phyloP scores from a whole-genome alignment of 2,329 filamentous ascomycete genomes.

The Monosporascus sp. region DNA sequence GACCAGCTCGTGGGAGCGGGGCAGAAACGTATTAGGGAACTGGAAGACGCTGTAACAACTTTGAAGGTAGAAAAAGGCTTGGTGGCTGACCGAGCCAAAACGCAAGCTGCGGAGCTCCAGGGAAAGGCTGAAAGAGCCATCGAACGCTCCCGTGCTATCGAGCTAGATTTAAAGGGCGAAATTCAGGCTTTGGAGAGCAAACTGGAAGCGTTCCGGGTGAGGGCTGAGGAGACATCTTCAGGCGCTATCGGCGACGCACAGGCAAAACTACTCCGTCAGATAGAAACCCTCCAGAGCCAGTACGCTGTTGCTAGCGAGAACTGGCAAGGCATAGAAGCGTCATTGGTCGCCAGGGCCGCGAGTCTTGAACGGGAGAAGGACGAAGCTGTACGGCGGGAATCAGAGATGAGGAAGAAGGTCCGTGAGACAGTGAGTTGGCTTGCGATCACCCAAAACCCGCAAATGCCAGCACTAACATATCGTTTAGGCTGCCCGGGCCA shows the following conservation, averaged over 20 bases:
- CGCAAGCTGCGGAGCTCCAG: conserved; percentile 66
- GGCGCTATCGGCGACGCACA: conserved; percentile 77
- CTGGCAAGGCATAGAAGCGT: conserved; percentile 94
- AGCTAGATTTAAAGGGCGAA: conserved; percentile 79
- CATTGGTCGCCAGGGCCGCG: conserved; percentile 70
- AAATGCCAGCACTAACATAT: conserved; percentile 20
- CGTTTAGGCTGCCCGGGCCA: conserved; percentile 53
- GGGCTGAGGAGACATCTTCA: conserved; percentile 85
- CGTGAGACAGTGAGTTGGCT: conserved; percentile 68
- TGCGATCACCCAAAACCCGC: not conserved
- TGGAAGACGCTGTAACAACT: conserved; percentile 56
- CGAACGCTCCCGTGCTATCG: conserved; percentile 62
- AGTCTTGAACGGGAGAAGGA: conserved; percentile 87
- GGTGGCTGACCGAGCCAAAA: conserved; percentile 58
- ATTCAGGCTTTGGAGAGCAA: conserved; percentile 76
- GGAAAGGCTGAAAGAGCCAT: conserved; percentile 69
- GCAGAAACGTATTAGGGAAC: conserved; percentile 43
- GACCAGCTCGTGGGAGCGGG: conserved; percentile 65
- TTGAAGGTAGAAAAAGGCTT: conserved; percentile 77
- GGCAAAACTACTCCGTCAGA: conserved; percentile 84
- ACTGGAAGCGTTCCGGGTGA: conserved; percentile 77
- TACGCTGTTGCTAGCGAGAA: conserved; percentile 93
- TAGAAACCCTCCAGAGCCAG: conserved; percentile 93
- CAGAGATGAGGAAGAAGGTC: conserved; percentile 82
- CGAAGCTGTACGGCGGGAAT: conserved; percentile 76